Base-by-base conservation (phyloP, 352 stramenopile genomes). In the Pythium sukuiense region DNA sequence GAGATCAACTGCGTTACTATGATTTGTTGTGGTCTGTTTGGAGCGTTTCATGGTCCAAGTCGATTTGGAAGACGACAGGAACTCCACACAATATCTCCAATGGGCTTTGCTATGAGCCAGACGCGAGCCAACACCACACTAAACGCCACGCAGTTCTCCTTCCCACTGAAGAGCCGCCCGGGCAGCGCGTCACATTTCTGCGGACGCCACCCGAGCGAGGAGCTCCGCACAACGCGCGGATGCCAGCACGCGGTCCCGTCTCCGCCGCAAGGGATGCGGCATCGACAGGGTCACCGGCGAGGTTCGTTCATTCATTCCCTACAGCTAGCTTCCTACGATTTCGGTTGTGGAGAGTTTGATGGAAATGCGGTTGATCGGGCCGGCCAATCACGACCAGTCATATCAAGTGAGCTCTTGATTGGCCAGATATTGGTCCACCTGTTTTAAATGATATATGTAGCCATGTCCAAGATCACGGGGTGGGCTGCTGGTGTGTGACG, bases 11-110 rank as follows among this genome's bases (percentile, higher is more conserved):
- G 20, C 20, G 20, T 24, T 24, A 24, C 20, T 24, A 24, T 26
- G 27, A 37, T 39, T 55, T 16, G 0, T 18, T 45, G 9, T n/a
- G 32, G 58, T 49, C 80, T 89, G 72, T 89, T 61, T 56, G 75
- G 76, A 85, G 81, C 77, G 69, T 90, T 88, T 86, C 81, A 90
- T 90, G 79, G 81, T 83, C 73, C 81, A 70, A 76, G 74, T 72
- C 71, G 86, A 66, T 26, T 54, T 33, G 27, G 26, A 87, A 85
- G 86, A 78, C 79, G 76, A 75, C 77, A 77, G 75, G 77, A 87
- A 88, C 81, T 87, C 81, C 81, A 88, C 81, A 88, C 80, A 69
- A 24, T 85, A 78, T 75, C 81, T 85, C 77, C 74, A 9, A 59
- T 55, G 49, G 49, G 35, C 30, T 66, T 87, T 48, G 26, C 43